Evolutionary conservation across 768 basidiomycete genomes (phyloP), one percentile per base, ranked within the genome.

Genomic region (Xerocomus potaroensis): DNA sequence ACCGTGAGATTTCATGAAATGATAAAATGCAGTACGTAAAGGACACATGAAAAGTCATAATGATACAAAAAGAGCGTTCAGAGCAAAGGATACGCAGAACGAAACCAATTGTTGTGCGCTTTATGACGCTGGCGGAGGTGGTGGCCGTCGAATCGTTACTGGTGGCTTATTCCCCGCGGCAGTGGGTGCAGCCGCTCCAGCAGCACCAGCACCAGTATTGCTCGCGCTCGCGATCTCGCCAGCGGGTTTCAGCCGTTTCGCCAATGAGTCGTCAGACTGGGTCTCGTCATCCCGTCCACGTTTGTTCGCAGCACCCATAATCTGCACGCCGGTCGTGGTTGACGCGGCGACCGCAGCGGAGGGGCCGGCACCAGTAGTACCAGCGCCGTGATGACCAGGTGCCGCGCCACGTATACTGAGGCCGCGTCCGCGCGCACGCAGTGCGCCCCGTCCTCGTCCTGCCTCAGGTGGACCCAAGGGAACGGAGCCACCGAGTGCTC

Each of bases 161-260:
- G 67, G 67, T 4, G 72, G 70, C 47, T 69, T 65, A 41, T 41
- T 50, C 14, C 54, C 52, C n/a, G 51, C 59, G n/a, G 49, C 33
- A 15, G 23, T 34, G 9, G 30, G 21, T 18, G 33, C 30, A 7
- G n/a, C 41, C 1, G 30, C 46, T 8, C 24, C 39, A 14, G 38
- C 18, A 18, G 18, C 14, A 3, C 14, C n/a, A 3, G 8, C 16
- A 6, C 23, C 41, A n/a, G 23, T 14, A 9, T 23, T 30, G 23
- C 21, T 23, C 4, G 43, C 34, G 11, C 23, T 14, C 12, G 15
- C 21, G 7, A n/a, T 23, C 21, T 63, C 60, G 3, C 29, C 45
- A 3, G 79, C 77, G 39, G 79, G 79, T 59, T 83, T 86, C 43
- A 84, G 50, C 35, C 85, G 78, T 58, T 87, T 87, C 0, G 77